Evolutionary conservation across 2,329 filamentous ascomycete species (phyloP).

Genomic region (Fusarium sp.): DNA sequence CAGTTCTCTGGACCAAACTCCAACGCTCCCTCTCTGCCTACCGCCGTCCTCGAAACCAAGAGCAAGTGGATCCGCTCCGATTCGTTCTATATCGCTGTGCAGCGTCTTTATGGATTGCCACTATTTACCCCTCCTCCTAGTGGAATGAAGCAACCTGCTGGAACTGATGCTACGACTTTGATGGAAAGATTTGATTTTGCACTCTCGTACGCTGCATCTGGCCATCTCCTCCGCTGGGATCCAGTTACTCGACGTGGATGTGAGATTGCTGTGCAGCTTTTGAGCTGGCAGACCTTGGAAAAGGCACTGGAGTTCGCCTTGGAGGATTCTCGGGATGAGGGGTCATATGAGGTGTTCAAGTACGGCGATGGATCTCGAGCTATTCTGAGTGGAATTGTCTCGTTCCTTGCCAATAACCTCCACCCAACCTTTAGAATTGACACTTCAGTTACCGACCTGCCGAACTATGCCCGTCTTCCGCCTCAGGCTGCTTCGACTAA

Average conservation of each 20-base stretch:
- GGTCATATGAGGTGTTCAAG: constrained; percentile 61
- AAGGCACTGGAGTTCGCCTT: constrained; percentile 71
- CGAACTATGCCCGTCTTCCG: constrained; percentile 58
- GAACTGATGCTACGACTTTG: constrained; percentile 56
- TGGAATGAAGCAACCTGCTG: constrained; percentile 48
- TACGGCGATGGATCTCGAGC: constrained; percentile 66
- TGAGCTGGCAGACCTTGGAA: constrained; percentile 75
- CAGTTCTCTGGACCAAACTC: constrained; percentile 51
- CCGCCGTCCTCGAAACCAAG: constrained; percentile 60
- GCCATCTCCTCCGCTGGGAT: constrained; percentile 68
- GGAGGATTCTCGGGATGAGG: constrained; percentile 53
- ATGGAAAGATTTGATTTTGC: constrained; percentile 65
- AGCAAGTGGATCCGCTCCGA: constrained; percentile 68
- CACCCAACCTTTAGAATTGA: constrained; percentile 72
- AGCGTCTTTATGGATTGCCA: constrained; percentile 68
- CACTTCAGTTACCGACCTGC: constrained; percentile 54
- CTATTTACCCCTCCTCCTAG: constrained; percentile 57
- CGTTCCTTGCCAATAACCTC: constrained; percentile 72
- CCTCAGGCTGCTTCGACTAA: constrained; percentile 34
- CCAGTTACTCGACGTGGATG: constrained; percentile 70
- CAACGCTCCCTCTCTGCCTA: constrained; percentile 45
- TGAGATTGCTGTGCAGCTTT: constrained; percentile 68
- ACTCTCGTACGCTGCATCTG: constrained; percentile 75
- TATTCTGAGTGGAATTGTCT: constrained; percentile 68
- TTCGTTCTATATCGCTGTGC: constrained; percentile 69